phyloP scores from a whole-genome alignment of 2,329 filamentous ascomycete species.

The Nemania sp. region DNA sequence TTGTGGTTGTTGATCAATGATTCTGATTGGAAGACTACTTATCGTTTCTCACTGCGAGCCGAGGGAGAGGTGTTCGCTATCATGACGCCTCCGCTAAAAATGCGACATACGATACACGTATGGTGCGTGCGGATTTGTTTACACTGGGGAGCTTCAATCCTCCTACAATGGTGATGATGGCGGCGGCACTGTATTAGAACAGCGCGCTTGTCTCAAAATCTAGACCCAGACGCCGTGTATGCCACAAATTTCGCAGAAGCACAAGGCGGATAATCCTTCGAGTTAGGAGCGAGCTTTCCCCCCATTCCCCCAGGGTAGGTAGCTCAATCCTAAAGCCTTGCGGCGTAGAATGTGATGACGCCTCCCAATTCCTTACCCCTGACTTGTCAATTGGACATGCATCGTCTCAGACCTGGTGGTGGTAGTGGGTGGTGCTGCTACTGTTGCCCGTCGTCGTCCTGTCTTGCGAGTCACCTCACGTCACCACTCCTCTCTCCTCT shows the following conservation, averaged over 20 bases:
- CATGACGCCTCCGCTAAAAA: not conserved
- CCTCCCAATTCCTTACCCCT: constrained; percentile 21
- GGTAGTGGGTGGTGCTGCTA: not conserved
- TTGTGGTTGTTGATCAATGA: not conserved
- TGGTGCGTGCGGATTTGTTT: not conserved
- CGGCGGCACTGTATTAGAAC: constrained; percentile 6
- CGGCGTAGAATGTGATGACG: constrained; percentile 17
- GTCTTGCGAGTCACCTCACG: not conserved
- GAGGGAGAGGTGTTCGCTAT: not conserved
- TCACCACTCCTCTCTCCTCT: not conserved
- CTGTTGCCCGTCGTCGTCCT: not conserved
- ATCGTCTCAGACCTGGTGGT: constrained; percentile 19
- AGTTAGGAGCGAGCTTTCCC: not conserved
- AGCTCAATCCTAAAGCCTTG: constrained; percentile 7
- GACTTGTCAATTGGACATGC: not conserved
- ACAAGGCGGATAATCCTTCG: constrained; percentile 18
- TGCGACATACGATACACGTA: not conserved
- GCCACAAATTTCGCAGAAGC: constrained; percentile 11
- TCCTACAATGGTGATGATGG: not conserved
- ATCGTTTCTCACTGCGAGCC: not conserved
- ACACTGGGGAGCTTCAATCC: not conserved
- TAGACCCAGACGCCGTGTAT: constrained; percentile 17
- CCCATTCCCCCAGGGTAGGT: not conserved
- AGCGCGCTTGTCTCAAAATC: constrained; percentile 9
- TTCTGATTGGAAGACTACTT: not conserved